phyloP scores from a whole-genome alignment of 2,329 filamentous ascomycete species.

The Botrytis elliptica region DNA sequence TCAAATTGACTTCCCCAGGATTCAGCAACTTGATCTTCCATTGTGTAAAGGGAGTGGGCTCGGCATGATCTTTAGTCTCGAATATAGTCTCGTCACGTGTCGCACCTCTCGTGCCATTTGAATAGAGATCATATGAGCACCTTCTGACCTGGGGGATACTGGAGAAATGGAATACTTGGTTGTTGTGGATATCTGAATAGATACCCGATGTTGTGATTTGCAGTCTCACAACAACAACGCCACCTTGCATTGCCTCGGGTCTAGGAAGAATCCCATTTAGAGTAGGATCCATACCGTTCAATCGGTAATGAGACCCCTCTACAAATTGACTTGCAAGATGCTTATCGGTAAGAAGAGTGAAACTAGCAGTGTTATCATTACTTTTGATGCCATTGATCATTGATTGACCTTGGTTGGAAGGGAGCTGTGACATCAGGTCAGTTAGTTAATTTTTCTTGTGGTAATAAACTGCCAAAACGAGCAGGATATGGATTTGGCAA shows the following conservation, averaged over 20 bases:
- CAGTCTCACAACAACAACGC: conserved; percentile 1
- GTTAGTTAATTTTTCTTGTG: neutral
- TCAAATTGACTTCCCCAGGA: neutral
- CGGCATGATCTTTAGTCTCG: conserved; percentile 11
- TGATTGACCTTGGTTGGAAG: conserved; percentile 9
- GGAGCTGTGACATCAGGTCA: neutral
- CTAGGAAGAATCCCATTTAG: neutral
- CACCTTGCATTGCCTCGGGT: conserved; percentile 4
- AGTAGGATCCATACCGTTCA: conserved; percentile 15
- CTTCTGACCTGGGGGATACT: conserved; percentile 10
- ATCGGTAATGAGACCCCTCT: conserved; percentile 9
- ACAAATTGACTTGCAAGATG: conserved; percentile 17
- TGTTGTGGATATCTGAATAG: conserved; percentile 9
- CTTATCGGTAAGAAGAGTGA: conserved; percentile 11
- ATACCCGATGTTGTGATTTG: conserved; percentile 15
- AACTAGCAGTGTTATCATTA: neutral
- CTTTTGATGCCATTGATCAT: conserved; percentile 8
- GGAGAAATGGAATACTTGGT: conserved; percentile 7
- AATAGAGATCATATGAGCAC: conserved; percentile 17
- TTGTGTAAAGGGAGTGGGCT: conserved; percentile 12
- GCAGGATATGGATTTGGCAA: neutral
- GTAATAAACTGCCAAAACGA: neutral
- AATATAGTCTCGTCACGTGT: conserved; percentile 15
- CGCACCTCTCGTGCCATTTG: neutral
- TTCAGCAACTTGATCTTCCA: conserved; percentile 18